Evolutionary conservation across 257 asterid genomes (phyloP).

Genomic region (Penstemon barbatus): DNA sequence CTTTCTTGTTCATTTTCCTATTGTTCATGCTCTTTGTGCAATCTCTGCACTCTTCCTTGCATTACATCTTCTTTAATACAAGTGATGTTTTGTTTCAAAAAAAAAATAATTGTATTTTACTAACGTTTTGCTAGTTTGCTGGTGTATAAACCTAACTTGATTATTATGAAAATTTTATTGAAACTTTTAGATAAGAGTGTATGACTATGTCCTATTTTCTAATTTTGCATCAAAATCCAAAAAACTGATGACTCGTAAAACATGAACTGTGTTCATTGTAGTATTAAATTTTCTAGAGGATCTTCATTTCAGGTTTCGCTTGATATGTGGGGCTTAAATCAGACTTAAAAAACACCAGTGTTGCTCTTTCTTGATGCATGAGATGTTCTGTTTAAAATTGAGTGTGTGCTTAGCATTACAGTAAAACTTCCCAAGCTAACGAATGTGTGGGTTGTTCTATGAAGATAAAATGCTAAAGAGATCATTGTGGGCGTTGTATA

Average conservation of each 20-base stretch:
- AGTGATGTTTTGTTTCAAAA: no score
- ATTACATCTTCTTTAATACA: no score
- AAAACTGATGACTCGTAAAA: neutral
- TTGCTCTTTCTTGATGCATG: neutral
- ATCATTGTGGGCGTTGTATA: conserved; percentile 9
- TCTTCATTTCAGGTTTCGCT: neutral
- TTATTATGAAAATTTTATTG: neutral
- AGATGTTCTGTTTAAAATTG: neutral
- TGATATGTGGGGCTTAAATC: neutral
- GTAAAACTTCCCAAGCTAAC: neutral
- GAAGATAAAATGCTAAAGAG: neutral
- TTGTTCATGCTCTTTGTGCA: no score
- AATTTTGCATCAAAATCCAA: neutral
- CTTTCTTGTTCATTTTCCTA: no score
- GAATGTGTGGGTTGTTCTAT: neutral
- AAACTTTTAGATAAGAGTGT: neutral
- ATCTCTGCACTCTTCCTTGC: no score
- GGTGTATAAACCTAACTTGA: conserved; percentile 2
- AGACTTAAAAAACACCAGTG: neutral
- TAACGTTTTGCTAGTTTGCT: neutral
- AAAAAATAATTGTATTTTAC: conserved; percentile 8
- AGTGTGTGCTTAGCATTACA: neutral
- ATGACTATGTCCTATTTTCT: neutral
- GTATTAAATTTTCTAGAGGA: conserved; percentile 1
- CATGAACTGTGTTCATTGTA: conserved; percentile 5